These are phyloP conservation scores for Myochromella boudieri DNA, from an alignment of 768 basidiomycete species.

Conservation along the genomic window DNA sequence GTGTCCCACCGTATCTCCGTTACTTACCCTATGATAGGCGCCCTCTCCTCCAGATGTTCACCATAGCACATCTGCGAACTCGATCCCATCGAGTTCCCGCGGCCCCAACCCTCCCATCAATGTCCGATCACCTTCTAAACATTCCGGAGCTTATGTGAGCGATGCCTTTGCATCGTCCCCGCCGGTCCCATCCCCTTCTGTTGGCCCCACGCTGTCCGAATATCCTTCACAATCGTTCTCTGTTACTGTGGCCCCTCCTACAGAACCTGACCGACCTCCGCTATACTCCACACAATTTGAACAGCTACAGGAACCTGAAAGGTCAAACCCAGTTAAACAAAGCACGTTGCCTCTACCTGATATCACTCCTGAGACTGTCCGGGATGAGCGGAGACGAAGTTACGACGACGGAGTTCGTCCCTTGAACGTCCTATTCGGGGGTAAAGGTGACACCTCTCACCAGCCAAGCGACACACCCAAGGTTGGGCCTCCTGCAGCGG, in stretches of 20 bases:
- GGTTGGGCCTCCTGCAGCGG: conserved; percentile 19
- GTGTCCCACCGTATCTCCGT: too few species aligned
- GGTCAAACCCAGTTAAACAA: conserved; percentile 31
- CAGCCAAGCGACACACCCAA: conserved; percentile 16
- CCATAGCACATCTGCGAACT: too few species aligned
- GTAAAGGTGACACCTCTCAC: conserved; percentile 21
- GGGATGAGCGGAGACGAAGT: conserved; percentile 36
- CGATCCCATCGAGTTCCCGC: conserved; percentile 24
- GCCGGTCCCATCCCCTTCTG: conserved; percentile 12
- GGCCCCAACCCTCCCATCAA: conserved; percentile 13
- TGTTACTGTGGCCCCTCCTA: conserved; percentile 43
- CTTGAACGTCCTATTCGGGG: conserved; percentile 34
- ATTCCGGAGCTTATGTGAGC: conserved; percentile 30
- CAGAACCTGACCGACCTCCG: conserved; percentile 18
- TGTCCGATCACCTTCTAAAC: conserved; percentile 26
- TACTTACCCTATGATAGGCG: too few species aligned
- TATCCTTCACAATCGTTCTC: conserved; percentile 35
- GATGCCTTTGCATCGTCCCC: conserved; percentile 35
- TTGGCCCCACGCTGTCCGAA: conserved; percentile 18
- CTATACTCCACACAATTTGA: conserved; percentile 18
- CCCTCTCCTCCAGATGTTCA: conserved; percentile 13
- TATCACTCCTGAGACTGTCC: conserved; percentile 17
- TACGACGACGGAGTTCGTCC: conserved; percentile 47
- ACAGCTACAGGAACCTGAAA: conserved; percentile 11
- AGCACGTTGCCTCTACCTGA: conserved; percentile 40